Evolutionary conservation across 2,329 filamentous ascomycete species (phyloP).

Genomic region (Pseudogymnoascus sp.): DNA sequence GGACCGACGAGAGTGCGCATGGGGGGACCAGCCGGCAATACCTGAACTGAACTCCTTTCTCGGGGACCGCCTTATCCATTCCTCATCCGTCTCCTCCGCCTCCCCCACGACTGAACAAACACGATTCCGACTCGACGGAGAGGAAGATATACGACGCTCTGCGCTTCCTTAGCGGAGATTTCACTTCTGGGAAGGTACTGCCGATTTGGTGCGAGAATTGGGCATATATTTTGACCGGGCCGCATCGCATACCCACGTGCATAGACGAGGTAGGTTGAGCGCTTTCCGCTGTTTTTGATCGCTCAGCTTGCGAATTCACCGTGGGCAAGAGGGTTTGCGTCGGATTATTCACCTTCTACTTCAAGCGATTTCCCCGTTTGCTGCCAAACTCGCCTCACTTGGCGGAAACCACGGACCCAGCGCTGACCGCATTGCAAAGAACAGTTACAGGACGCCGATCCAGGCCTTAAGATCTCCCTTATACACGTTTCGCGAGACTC

Average conservation of each 20-base stretch:
- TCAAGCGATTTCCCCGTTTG: not conserved
- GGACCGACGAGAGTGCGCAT: not conserved
- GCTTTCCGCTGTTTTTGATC: not conserved
- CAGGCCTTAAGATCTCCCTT: not conserved
- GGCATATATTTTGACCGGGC: not conserved
- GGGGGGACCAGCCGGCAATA: not conserved
- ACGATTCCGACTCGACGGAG: not conserved
- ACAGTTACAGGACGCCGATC: conserved; percentile 4
- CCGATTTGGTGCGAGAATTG: not conserved
- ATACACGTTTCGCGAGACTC: not conserved
- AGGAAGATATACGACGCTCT: not conserved
- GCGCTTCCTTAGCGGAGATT: not conserved
- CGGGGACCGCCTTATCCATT: not conserved
- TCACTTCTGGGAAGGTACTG: not conserved
- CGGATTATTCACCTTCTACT: not conserved
- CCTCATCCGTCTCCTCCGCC: not conserved
- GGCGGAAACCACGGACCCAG: not conserved
- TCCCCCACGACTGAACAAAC: not conserved
- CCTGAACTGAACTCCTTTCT: conserved; percentile 4
- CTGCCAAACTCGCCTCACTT: not conserved
- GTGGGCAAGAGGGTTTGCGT: not conserved
- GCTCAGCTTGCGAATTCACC: not conserved
- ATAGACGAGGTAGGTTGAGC: not conserved
- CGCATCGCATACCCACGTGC: not conserved
- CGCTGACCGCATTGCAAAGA: conserved; percentile 3